phyloP scores from a whole-genome alignment of 2,329 filamentous ascomycete species.

The Teratosphaeria nubilosa region DNA sequence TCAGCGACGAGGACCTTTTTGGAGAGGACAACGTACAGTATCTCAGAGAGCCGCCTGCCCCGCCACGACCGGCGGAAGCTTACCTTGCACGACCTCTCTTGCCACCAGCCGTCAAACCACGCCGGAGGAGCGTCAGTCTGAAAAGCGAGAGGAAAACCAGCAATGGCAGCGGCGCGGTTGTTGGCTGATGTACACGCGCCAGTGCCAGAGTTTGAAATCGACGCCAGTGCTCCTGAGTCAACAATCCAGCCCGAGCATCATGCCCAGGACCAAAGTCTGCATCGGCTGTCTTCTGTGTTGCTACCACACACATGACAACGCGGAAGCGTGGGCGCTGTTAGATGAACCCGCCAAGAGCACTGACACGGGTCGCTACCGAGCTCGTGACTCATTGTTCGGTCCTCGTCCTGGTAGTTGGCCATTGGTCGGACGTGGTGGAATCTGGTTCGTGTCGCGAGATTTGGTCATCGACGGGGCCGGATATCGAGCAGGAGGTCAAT shows the following conservation, averaged over 20 bases:
- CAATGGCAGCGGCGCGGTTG: neutral
- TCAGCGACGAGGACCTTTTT: slow-evolving; percentile 29
- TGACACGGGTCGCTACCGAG: neutral
- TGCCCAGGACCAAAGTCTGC: neutral
- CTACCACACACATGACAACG: neutral
- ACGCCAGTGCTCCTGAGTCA: too few species aligned
- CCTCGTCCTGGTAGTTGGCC: neutral
- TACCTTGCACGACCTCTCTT: slow-evolving; percentile 21
- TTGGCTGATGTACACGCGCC: neutral
- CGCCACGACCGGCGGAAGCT: slow-evolving; percentile 24
- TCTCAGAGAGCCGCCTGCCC: slow-evolving; percentile 23
- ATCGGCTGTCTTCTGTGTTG: neutral
- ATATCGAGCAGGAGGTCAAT: neutral
- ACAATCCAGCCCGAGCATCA: too few species aligned
- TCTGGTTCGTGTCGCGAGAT: neutral
- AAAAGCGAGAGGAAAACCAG: too few species aligned
- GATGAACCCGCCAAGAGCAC: too few species aligned
- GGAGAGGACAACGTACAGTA: slow-evolving; percentile 24
- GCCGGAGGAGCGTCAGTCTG: slow-evolving; percentile 3
- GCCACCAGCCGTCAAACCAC: slow-evolving; percentile 15
- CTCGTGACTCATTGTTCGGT: neutral
- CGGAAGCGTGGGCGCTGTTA: too few species aligned
- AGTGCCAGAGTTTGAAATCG: too few species aligned
- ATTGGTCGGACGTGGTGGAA: neutral
- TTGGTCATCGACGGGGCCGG: neutral